Conservation (phyloP, 1,139 yeast species). For the Geotrichum phurueaensis region DNA sequence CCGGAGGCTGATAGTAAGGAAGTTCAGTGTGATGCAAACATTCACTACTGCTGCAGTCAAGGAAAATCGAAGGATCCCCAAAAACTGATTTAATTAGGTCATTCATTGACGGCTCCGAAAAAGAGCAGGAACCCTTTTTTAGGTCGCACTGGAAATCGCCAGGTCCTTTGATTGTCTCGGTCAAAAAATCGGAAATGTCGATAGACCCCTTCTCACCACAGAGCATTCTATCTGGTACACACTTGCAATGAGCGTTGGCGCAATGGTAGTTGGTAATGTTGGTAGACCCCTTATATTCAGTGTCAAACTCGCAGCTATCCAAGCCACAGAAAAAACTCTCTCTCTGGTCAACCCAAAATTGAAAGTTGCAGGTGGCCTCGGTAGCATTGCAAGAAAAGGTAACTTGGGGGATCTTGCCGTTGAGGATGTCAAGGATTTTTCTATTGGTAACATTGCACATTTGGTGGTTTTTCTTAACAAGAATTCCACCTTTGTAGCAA, state of each 20-base stretch:
- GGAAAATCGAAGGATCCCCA: slow-evolving; percentile 84
- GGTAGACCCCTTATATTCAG: slow-evolving; percentile 44
- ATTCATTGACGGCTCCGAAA: slow-evolving; percentile 95
- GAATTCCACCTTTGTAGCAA: slow-evolving; percentile 81
- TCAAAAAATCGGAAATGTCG: slow-evolving; percentile 86
- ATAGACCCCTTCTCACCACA: slow-evolving; percentile 94
- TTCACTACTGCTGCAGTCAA: slow-evolving; percentile 78
- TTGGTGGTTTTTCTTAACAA: slow-evolving; percentile 76
- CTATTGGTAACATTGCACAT: slow-evolving; percentile 90
- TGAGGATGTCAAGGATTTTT: slow-evolving; percentile 71
- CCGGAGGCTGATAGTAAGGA: slow-evolving; percentile 78
- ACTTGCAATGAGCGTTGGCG: slow-evolving; percentile 68
- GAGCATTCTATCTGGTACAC: slow-evolving; percentile 86
- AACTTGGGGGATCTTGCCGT: slow-evolving; percentile 83
- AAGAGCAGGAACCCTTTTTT: slow-evolving; percentile 54
- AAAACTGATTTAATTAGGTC: slow-evolving; percentile 82
- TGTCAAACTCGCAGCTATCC: slow-evolving; percentile 60
- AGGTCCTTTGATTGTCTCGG: slow-evolving; percentile 87
- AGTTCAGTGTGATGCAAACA: slow-evolving; percentile 88
- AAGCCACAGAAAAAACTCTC: slow-evolving; percentile 91
- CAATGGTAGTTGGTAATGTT: slow-evolving; percentile 77
- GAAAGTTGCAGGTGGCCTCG: slow-evolving; percentile 64
- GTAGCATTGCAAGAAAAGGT: slow-evolving; percentile 81
- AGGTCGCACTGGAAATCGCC: slow-evolving; percentile 85
- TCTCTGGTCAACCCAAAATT: slow-evolving; percentile 87